These are phyloP conservation scores for sunflower (Helianthus annuus) DNA, from an alignment of 129 eudicot species.

Conservation along the genomic window HanXRQr2.0-SUNRISE NC_035441.2:150602167-150602666, in stretches of 20 bases:
- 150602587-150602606: not conserved
- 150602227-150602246: conserved; percentile 14
- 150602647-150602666: too few species aligned
- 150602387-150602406: conserved; percentile 40
- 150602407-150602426: conserved; percentile 36
- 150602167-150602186: conserved; percentile 25
- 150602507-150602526: conserved; percentile 8
- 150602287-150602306: conserved; percentile 65
- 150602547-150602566: conserved; percentile 20
- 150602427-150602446: not conserved
- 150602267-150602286: conserved; percentile 47
- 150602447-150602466: conserved; percentile 15
- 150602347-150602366: conserved; percentile 28
- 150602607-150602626: not conserved
- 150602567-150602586: conserved; percentile 24
- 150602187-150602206: conserved; percentile 29
- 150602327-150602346: conserved; percentile 14
- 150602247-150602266: conserved; percentile 15
- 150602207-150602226: conserved; percentile 11
- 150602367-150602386: conserved; percentile 62
- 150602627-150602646: too few species aligned
- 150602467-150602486: conserved; percentile 3
- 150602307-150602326: conserved; percentile 47
- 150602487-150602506: not conserved
- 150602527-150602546: conserved; percentile 6